phyloP scores from a whole-genome alignment of 441 rosid genomes.

The Cnidoscolus chayamansa region DNA sequence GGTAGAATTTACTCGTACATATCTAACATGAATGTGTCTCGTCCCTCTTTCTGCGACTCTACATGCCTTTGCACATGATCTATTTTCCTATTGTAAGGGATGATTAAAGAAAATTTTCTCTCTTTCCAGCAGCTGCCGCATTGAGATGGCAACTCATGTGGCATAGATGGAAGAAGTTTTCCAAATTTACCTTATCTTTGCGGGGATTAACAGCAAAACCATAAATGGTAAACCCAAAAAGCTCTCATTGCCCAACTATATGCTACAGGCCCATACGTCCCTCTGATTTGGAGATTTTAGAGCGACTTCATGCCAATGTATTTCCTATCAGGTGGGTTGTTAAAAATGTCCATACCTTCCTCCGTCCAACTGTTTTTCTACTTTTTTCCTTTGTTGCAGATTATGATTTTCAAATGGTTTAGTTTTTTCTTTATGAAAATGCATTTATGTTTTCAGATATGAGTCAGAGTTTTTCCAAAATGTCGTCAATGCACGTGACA shows the following conservation, averaged over 20 bases:
- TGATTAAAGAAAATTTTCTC: not conserved
- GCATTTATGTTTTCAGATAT: slow-evolving; percentile 54
- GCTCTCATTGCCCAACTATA: slow-evolving; percentile 52
- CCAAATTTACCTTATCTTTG: slow-evolving; percentile 41
- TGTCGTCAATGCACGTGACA: slow-evolving; percentile 72
- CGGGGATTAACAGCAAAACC: slow-evolving; percentile 45
- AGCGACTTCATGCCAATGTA: slow-evolving; percentile 68
- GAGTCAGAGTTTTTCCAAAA: slow-evolving; percentile 92
- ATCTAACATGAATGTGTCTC: not conserved
- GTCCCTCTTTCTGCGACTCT: not conserved
- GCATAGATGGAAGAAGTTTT: slow-evolving; percentile 45
- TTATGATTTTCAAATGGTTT: slow-evolving; percentile 12
- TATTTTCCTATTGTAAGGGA: not conserved
- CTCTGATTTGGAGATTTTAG: slow-evolving; percentile 71
- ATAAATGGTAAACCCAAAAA: slow-evolving; percentile 47
- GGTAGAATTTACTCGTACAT: not conserved
- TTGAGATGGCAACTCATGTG: slow-evolving; percentile 34
- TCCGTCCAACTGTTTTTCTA: slow-evolving; percentile 5
- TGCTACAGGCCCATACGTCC: slow-evolving; percentile 72
- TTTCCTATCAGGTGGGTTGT: slow-evolving; percentile 77
- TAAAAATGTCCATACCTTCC: not conserved
- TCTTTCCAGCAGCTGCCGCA: slow-evolving; percentile 30
- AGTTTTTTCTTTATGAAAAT: slow-evolving; percentile 22
- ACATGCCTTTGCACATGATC: not conserved
- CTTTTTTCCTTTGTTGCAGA: not conserved